These are phyloP conservation scores for Albophoma yamanashiensis DNA, from an alignment of 2,329 filamentous ascomycete genomes.

Conservation along the genomic window DNA sequence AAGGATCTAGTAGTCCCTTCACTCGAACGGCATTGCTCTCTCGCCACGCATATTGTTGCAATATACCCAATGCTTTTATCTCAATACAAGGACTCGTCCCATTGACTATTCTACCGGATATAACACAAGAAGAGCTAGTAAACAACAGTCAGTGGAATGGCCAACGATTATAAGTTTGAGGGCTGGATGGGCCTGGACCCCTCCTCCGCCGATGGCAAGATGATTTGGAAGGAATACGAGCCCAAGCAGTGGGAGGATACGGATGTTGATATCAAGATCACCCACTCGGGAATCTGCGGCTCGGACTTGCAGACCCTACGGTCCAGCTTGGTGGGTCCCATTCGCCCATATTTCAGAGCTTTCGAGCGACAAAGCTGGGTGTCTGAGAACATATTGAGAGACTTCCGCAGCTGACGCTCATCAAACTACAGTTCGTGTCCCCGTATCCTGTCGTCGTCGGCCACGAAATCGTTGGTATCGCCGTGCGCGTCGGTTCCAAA, in stretches of 20 bases:
- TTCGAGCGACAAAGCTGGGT: too few species aligned
- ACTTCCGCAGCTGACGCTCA: not conserved
- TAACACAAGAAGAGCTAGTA: too few species aligned
- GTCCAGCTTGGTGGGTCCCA: slow-evolving; percentile 39
- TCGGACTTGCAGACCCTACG: slow-evolving; percentile 48
- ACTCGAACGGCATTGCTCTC: too few species aligned
- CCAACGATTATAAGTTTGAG: slow-evolving; percentile 34
- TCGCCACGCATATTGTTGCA: too few species aligned
- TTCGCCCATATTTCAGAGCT: too few species aligned
- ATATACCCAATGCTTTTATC: too few species aligned
- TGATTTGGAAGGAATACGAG: slow-evolving; percentile 44
- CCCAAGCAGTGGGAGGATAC: slow-evolving; percentile 55
- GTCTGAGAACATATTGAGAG: too few species aligned
- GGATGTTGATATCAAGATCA: slow-evolving; percentile 54
- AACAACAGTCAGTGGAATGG: too few species aligned
- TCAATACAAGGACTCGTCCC: too few species aligned
- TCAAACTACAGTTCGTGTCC: not conserved
- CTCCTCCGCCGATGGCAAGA: slow-evolving; percentile 35
- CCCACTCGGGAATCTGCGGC: slow-evolving; percentile 57
- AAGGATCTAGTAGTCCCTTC: too few species aligned
- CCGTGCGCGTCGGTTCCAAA: slow-evolving; percentile 40
- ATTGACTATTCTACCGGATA: too few species aligned
- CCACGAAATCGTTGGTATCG: slow-evolving; percentile 55
- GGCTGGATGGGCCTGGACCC: slow-evolving; percentile 37
- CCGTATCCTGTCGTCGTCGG: slow-evolving; percentile 42